These are phyloP conservation scores for Lepiota brunneoincarnata DNA, from an alignment of 768 basidiomycete species.

Conservation along the genomic window DNA sequence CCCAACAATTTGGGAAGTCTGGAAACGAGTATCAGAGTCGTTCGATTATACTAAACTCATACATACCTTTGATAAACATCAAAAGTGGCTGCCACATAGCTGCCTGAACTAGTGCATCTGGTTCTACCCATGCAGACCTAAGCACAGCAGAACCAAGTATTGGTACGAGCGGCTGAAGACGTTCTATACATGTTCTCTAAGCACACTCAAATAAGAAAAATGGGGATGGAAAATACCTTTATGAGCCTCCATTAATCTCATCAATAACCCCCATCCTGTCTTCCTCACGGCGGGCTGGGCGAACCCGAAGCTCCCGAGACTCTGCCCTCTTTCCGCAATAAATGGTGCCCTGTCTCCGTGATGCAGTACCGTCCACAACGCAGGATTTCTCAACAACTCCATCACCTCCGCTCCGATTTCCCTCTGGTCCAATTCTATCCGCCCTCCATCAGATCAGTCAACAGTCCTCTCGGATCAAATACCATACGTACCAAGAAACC, in stretches of 20 bases:
- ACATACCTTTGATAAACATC: constrained; percentile 67
- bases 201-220: not conserved
- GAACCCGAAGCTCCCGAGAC: constrained; percentile 49
- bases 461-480: not conserved
- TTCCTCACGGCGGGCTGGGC: constrained; percentile 72
- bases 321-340: constrained; percentile 14
- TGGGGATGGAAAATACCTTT: constrained; percentile 35
- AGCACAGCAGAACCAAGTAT: constrained; percentile 57
- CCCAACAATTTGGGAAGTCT: constrained; percentile 74
- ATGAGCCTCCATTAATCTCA: constrained; percentile 37
- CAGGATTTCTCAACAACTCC: constrained; percentile 45
- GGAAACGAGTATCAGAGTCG: constrained; percentile 1
- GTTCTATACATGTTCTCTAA: constrained; percentile 10
- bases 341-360: constrained; percentile 41
- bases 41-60: not conserved
- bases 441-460: not conserved
- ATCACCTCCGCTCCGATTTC: constrained; percentile 26
- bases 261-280: constrained; percentile 62
- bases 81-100: constrained; percentile 72
- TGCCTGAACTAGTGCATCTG: constrained; percentile 64
- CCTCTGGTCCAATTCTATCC: constrained; percentile 2
- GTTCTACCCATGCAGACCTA: constrained; percentile 68
- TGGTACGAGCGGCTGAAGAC: constrained; percentile 31
- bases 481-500: constrained; percentile 53
- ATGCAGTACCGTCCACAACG: constrained; percentile 59